Conservation (phyloP, 2,329 filamentous ascomycete genomes). For the Talaromyces rugulosus region DNA sequence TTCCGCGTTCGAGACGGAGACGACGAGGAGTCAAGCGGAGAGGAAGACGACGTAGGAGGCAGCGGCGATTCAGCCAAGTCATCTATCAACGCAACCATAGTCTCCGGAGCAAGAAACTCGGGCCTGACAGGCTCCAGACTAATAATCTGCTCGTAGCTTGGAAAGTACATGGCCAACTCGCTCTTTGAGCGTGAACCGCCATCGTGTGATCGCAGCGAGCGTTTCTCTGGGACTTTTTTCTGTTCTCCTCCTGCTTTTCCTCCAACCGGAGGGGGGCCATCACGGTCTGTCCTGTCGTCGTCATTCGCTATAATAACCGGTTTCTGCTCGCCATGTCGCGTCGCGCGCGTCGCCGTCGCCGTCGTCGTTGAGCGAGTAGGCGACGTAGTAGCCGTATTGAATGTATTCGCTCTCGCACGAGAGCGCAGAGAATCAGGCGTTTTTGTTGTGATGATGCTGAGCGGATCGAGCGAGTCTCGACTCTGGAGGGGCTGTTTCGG, state of each 20-base stretch:
- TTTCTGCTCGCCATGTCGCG: slow-evolving; percentile 1
- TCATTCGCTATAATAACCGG: slow-evolving; percentile 9
- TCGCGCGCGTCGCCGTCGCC: background rate
- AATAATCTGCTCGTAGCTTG: slow-evolving; percentile 91
- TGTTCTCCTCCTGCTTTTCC: background rate
- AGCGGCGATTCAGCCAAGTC: slow-evolving; percentile 39
- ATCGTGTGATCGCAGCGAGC: slow-evolving; percentile 83
- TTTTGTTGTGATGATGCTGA: slow-evolving; percentile 20
- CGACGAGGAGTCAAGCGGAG: background rate
- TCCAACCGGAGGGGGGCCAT: background rate
- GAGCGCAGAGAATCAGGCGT: slow-evolving; percentile 13
- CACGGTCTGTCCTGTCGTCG: background rate
- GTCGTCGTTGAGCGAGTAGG: background rate
- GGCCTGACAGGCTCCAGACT: slow-evolving; percentile 75
- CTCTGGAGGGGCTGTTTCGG: slow-evolving; percentile 19
- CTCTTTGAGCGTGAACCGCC: slow-evolving; percentile 79
- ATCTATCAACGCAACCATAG: slow-evolving; percentile 68
- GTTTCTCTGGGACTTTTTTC: slow-evolving; percentile 46
- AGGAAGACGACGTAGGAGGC: slow-evolving; percentile 10
- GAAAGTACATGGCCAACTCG: slow-evolving; percentile 84
- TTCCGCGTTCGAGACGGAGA: slow-evolving; percentile 9
- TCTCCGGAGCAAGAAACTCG: slow-evolving; percentile 69
- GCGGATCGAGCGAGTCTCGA: slow-evolving; percentile 25
- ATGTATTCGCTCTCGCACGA: background rate
- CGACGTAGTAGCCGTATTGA: background rate